Evolutionary conservation across 768 basidiomycete genomes (phyloP).

Genomic region (Naganishia kalamii): DNA sequence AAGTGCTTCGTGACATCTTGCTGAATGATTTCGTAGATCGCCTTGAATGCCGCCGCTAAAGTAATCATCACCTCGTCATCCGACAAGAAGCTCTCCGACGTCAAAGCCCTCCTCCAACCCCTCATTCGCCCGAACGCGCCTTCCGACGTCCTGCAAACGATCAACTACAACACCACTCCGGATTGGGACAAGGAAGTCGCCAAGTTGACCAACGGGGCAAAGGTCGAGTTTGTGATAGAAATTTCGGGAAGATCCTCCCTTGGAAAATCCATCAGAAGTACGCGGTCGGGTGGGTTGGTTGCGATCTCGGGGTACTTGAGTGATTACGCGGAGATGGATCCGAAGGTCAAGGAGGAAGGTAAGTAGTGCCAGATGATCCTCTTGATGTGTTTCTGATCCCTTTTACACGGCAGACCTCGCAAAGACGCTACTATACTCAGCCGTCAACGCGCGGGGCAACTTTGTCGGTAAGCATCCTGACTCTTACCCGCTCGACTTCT

Average conservation of each 20-base stretch:
- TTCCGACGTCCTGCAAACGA: constrained; percentile 39
- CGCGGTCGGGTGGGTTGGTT: constrained; percentile 33
- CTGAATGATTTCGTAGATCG: constrained; percentile 50
- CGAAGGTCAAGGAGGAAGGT: constrained; percentile 32
- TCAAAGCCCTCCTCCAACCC: constrained; percentile 53
- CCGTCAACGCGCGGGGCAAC: constrained; percentile 43
- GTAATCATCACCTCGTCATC: constrained; percentile 66
- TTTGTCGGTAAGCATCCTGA: constrained; percentile 26
- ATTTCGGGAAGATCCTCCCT: constrained; percentile 35
- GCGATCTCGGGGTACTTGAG: constrained; percentile 37
- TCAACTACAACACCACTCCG: constrained; percentile 59
- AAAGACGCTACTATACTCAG: constrained; percentile 47
- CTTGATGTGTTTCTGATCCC: too few relatives aligned
- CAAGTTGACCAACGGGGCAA: constrained; percentile 43
- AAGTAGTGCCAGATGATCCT: constrained; percentile 1
- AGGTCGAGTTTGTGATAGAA: constrained; percentile 41
- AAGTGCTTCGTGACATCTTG: neutral
- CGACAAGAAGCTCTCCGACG: constrained; percentile 55
- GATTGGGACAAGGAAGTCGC: constrained; percentile 58
- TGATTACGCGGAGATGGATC: constrained; percentile 31
- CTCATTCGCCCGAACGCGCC: constrained; percentile 43
- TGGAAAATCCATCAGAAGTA: constrained; percentile 32
- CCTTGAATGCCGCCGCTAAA: constrained; percentile 58
- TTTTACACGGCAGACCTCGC: constrained; percentile 46
- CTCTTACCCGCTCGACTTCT: neutral